These are phyloP conservation scores for Hansfordia pulvinata DNA, from an alignment of 2,329 filamentous ascomycete genomes.

Conservation along the genomic window DNA sequence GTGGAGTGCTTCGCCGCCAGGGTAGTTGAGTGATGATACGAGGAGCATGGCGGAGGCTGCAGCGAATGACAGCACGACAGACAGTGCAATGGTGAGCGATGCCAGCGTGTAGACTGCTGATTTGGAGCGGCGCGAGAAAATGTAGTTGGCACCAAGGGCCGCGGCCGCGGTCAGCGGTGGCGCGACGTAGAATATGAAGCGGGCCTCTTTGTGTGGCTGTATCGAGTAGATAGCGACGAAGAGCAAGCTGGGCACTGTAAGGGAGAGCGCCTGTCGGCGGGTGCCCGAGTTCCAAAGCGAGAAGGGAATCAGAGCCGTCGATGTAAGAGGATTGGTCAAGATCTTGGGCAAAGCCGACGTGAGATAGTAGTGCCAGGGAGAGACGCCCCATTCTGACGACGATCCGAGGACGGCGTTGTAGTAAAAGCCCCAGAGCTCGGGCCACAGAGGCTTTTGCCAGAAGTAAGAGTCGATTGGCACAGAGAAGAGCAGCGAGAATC, in stretches of 20 bases:
- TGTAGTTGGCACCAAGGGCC: conserved; percentile 56
- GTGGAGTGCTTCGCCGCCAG: conserved; percentile 67
- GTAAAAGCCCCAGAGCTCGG: conserved; percentile 77
- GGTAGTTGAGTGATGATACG: conserved; percentile 83
- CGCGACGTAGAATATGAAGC: conserved; percentile 83
- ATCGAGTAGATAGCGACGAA: conserved; percentile 75
- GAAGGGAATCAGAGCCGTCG: conserved; percentile 38
- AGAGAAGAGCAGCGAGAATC: conserved; percentile 55
- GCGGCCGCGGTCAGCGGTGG: conserved; percentile 70
- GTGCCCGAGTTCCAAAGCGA: conserved; percentile 35
- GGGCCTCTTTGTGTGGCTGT: conserved; percentile 90
- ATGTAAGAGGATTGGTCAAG: conserved; percentile 63
- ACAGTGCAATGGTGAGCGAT: conserved; percentile 40
- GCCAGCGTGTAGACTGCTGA: conserved; percentile 38
- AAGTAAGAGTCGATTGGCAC: conserved; percentile 81
- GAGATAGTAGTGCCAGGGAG: conserved; percentile 80
- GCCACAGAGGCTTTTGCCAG: conserved; percentile 82
- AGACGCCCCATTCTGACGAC: conserved; percentile 77
- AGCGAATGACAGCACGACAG: conserved; percentile 44
- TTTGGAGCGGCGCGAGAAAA: conserved; percentile 55
- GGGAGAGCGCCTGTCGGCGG: conserved; percentile 23
- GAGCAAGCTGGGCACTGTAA: conserved; percentile 52
- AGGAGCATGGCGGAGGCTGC: conserved; percentile 56
- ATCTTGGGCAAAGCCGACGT: conserved; percentile 68
- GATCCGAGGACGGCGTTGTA: conserved; percentile 82